phyloP scores from a whole-genome alignment of 2,329 filamentous ascomycete genomes.

The Aspergillus hortae region DNA sequence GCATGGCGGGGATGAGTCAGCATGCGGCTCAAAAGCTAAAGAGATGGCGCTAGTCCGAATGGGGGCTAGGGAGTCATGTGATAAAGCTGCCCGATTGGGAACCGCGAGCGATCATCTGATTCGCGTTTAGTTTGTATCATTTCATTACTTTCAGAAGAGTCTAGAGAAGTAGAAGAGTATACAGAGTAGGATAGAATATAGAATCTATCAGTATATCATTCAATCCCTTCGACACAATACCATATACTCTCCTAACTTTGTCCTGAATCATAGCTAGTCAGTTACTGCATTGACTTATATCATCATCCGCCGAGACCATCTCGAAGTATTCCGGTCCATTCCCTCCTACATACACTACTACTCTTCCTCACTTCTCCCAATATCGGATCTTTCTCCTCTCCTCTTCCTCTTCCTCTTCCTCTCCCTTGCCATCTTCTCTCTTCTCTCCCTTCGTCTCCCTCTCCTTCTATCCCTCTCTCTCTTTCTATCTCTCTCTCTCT shows the following conservation, averaged over 20 bases:
- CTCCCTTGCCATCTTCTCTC: constrained; percentile 17
- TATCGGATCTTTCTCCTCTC: constrained; percentile 16
- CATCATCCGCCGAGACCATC: too few species aligned
- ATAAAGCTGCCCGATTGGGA: constrained; percentile 8
- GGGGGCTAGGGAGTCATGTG: constrained; percentile 20
- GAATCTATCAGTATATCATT: background rate
- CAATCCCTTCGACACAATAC: background rate
- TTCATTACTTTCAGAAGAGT: too few species aligned
- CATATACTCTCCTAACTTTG: background rate
- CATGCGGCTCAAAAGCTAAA: constrained; percentile 41
- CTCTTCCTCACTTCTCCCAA: constrained; percentile 20
- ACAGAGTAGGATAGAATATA: background rate
- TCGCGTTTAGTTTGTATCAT: constrained; percentile 4
- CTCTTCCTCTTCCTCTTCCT: constrained; percentile 21
- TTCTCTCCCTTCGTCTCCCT: constrained; percentile 23
- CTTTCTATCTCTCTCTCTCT: constrained; percentile 6
- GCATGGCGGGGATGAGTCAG: constrained; percentile 12
- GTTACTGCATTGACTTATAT: too few species aligned
- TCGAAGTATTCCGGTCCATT: background rate
- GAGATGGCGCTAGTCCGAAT: constrained; percentile 15
- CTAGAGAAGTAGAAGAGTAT: background rate
- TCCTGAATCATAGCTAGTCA: too few species aligned
- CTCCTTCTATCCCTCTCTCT: constrained; percentile 10
- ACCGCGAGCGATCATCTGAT: constrained; percentile 16
- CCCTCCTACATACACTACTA: constrained; percentile 11